These are phyloP conservation scores for Diplotaxis tenuifolia DNA, from an alignment of 345 rosid species.

Conservation along the genomic window DNA sequence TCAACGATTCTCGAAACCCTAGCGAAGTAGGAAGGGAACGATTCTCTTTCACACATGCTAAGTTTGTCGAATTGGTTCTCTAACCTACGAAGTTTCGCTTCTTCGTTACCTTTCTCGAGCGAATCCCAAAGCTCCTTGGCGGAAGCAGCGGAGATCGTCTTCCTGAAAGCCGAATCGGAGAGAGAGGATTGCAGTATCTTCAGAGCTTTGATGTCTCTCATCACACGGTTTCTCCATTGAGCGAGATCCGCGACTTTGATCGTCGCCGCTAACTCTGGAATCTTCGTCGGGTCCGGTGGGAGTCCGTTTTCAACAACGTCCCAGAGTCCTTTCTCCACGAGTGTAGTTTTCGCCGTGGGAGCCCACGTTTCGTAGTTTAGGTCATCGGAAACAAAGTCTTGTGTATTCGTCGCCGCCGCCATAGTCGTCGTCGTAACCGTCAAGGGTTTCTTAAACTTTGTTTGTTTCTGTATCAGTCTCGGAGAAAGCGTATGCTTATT, in stretches of 20 bases:
- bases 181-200: slow-evolving; percentile 18
- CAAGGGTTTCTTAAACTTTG: neutral
- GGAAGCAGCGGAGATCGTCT: neutral
- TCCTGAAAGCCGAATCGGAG: neutral
- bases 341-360: neutral
- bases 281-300: no score
- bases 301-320: no score
- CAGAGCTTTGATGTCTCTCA: no score
- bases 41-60: slow-evolving; percentile 13
- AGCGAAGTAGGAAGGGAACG: neutral
- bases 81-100: neutral
- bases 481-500: slow-evolving; percentile 7
- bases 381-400: slow-evolving; percentile 4
- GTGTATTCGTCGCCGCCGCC: neutral
- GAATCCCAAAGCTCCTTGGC: slow-evolving; percentile 26
- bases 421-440: slow-evolving; percentile 9
- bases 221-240: slow-evolving; percentile 3
- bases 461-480: neutral
- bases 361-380: slow-evolving; percentile 16
- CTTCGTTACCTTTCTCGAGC: slow-evolving; percentile 13
- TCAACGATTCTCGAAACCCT: slow-evolving; percentile 8
- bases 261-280: no score
- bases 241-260: no score
- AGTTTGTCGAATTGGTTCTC: slow-evolving; percentile 17
- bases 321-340: slow-evolving; percentile 7